These are phyloP conservation scores for Apophysomyces sp. DNA, from an alignment of 371 early-diverging fungal genomes.

Conservation along the genomic window DNA sequence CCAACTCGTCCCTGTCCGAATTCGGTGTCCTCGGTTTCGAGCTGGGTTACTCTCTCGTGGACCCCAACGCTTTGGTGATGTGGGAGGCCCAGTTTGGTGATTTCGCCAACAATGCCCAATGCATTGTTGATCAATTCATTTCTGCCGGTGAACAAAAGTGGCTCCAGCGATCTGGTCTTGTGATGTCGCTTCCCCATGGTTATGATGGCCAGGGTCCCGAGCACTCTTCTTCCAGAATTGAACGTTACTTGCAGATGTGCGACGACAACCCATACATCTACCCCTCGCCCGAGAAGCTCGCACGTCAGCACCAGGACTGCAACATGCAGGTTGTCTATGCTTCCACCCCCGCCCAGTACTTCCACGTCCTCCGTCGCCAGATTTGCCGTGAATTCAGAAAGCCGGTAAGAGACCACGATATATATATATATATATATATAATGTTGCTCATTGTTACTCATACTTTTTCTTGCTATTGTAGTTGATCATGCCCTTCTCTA, in stretches of 20 bases:
- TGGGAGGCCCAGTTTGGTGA: slow-evolving; percentile 99
- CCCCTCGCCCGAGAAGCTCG: slow-evolving; percentile 77
- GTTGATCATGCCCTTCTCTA: slow-evolving; percentile 88
- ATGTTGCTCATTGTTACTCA: no score
- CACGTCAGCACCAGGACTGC: slow-evolving; percentile 94
- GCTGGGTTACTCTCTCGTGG: slow-evolving; percentile 92
- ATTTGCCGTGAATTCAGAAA: slow-evolving; percentile 96
- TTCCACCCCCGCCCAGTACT: slow-evolving; percentile 95
- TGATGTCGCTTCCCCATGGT: slow-evolving; percentile 94
- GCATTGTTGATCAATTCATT: slow-evolving; percentile 96
- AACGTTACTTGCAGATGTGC: slow-evolving; percentile 93
- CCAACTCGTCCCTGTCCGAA: slow-evolving; percentile 96
- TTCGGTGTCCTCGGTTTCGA: slow-evolving; percentile 96
- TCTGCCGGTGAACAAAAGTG: slow-evolving; percentile 96
- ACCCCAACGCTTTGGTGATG: slow-evolving; percentile 89
- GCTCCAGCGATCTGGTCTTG: slow-evolving; percentile 92
- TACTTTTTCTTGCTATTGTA: slow-evolving; percentile 8
- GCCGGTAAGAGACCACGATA: no score
- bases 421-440: no score
- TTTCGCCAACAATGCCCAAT: slow-evolving; percentile 96
- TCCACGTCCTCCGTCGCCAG: slow-evolving; percentile 95
- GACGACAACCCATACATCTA: slow-evolving; percentile 91
- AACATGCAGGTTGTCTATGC: slow-evolving; percentile 97
- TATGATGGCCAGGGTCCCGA: slow-evolving; percentile 98
- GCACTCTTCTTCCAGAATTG: slow-evolving; percentile 92